Evolutionary conservation across 306 rosid species (phyloP), one percentile per base, ranked within the genome.

Genomic region (Trifolium fragiferum): DNA sequence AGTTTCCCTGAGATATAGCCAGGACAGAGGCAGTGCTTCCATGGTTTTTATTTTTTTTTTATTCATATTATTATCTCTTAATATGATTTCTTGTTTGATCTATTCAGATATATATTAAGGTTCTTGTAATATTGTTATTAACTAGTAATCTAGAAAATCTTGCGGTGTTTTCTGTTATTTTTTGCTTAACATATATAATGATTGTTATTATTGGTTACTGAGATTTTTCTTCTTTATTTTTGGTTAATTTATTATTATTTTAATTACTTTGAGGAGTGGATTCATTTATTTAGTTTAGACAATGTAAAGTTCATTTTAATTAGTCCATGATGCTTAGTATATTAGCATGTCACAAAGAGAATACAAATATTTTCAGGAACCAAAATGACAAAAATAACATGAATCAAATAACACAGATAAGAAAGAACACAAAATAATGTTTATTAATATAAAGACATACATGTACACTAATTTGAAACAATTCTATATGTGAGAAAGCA

Each of bases 11-110:
- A 32, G 12, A 35, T 19, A 27, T 5, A 61, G 93, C 82, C 90
- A 81, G 98, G 95, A 38, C 74, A 87, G 94, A 91, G 98, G 89
- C 98, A 88, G 96, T 87, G 98, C 96, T 84, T 16, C 73, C 43
- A 50, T 13, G 54, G 9, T 35, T 70, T 79, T 37, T 7, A 37
- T 6, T 35, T 75, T 61, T 57, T 33, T 72, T 6, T 5, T 67
- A 50, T 30, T 44, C 33, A 30, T 59, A 40, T 50, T 5, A 15
- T 61, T 35, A 20, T 61, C 30, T 23, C 5, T 60, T 12, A n/a
- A 25, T 67, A 59, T 68, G 37, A 32, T 30, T 47, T 67, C 67
- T 73, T 50, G 72, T 69, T 33, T 68, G 20, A 46, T 43, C 63
- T 55, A 33, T 38, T 82, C 46, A 46, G 21, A 44, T 73, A 73